Evolutionary conservation across 768 basidiomycete species (phyloP), one percentile per base, ranked within the genome.

Genomic region (Lactarius sp.): DNA sequence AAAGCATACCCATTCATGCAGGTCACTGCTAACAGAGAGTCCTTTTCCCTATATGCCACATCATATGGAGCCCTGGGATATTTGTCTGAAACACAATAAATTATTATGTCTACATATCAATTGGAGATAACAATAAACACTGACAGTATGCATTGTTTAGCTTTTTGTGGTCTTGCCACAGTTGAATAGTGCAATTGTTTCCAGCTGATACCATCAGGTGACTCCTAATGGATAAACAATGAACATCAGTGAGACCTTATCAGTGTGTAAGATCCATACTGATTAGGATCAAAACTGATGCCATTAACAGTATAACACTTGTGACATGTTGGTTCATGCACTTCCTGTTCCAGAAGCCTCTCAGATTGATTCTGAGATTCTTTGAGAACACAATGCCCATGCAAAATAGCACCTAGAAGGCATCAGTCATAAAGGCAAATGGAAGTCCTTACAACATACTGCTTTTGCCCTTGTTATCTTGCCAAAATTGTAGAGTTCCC

Each of bases 251-350:
- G 36, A 6, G 2, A 55, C 5, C 14, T 14, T 39, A 6, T 14
- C 0, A 9, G 12, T 36, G 22, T 16, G 47, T 3, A 41, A 16
- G 4, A 22, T 3, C 12, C 64, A 18, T 62, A 68, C 67, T 16
- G 47, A 52, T 61, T 66, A 16, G 67, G 67, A 51, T 68, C 67
- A 56, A 68, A 68, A n/a, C 54, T 60, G 9, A 68, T 56, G 37
- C 44, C 55, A 49, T 66, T 60, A 7, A 68, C 67, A 44, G 65
- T 66, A 36, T 59, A 68, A 31, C 61, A 62, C 37, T 66, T 68
- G 27, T 13, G 20, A 31, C 50, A 64, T 12, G 37, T 18, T 53
- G 34, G 37, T 13, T 60, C 56, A 27, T n/a, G 4, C 4, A 37
- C 10, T 10, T 37, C 10, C 41, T 16, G 41, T 14, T 41, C 47